A percentile compares a stretch with the other conserved stretches of the same genome.
These are phyloP conservation scores for Exophiala sp. DNA, from an alignment of 2,329 filamentous ascomycete genomes.

Conservation along the genomic window DNA sequence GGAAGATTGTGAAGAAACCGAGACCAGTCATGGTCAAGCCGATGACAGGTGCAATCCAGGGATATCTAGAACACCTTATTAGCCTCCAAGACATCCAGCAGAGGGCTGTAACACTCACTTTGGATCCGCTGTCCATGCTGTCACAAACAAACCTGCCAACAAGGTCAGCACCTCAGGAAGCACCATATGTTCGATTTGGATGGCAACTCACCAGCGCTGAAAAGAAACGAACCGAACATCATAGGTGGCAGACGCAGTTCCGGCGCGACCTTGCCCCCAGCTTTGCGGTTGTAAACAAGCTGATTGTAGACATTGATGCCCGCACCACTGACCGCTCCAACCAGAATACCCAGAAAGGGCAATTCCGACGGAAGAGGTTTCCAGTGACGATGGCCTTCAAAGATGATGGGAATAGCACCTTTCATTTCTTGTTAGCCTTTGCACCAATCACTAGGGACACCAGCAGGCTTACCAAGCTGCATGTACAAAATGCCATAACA, in stretches of 20 bases:
- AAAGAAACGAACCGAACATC: conserved; percentile 48
- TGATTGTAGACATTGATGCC: conserved; percentile 44
- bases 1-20: conserved; percentile 42
- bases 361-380: conserved; percentile 46
- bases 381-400: conserved; percentile 44
- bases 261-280: conserved; percentile 27
- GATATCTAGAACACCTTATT: conserved; percentile 25
- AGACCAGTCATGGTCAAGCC: conserved; percentile 39
- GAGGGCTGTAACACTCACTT: conserved; percentile 6
- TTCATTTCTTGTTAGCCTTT: neutral
- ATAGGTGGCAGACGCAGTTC: conserved; percentile 54
- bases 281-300: conserved; percentile 31
- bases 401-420: conserved; percentile 52
- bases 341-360: conserved; percentile 50
- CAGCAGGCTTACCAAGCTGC: conserved; percentile 34
- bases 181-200: too few species aligned
- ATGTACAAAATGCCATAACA: conserved; percentile 48
- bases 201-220: conserved; percentile 38
- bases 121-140: conserved; percentile 55
- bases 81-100: neutral
- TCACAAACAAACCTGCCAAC: conserved; percentile 55
- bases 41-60: conserved; percentile 38
- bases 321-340: conserved; percentile 40
- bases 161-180: neutral
- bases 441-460: too few species aligned